phyloP scores from a whole-genome alignment of 2,329 filamentous ascomycete species.

The Penicillium sp. region DNA sequence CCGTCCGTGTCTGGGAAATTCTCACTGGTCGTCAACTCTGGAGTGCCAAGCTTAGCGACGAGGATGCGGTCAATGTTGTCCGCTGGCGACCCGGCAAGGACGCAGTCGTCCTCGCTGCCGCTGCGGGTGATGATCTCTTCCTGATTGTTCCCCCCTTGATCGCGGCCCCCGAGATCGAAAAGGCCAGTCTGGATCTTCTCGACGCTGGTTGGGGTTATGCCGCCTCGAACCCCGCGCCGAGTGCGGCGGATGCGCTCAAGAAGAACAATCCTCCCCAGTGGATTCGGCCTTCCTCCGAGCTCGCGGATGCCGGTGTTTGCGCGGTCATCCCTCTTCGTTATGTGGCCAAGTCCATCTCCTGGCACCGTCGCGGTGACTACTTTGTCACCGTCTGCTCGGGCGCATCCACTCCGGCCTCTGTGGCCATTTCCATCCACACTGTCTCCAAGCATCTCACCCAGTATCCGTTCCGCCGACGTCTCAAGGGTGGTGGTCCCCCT shows the following conservation, averaged over 20 bases:
- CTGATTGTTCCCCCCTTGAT: constrained; percentile 70
- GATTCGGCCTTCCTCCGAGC: constrained; percentile 66
- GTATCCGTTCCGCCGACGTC: constrained; percentile 73
- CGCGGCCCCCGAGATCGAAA: constrained; percentile 66
- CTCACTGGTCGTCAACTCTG: constrained; percentile 81
- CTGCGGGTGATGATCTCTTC: constrained; percentile 77
- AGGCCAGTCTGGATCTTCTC: constrained; percentile 66
- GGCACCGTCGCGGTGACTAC: constrained; percentile 93
- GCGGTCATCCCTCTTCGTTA: constrained; percentile 74
- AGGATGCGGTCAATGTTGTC: constrained; percentile 75
- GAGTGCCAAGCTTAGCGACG: constrained; percentile 70
- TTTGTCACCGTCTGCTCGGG: constrained; percentile 81
- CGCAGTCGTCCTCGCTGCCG: constrained; percentile 72
- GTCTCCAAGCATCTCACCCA: constrained; percentile 92
- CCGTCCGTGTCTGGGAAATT: constrained; percentile 83
- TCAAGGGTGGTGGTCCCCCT: constrained; percentile 66
- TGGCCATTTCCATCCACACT: constrained; percentile 86
- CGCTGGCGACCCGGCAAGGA: constrained; percentile 84
- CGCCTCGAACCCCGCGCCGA: constrained; percentile 50
- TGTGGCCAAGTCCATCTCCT: constrained; percentile 79
- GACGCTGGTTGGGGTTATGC: constrained; percentile 92
- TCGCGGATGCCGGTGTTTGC: constrained; percentile 70
- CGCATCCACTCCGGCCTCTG: constrained; percentile 42
- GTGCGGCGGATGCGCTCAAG: constrained; percentile 48
- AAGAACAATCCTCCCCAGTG: constrained; percentile 77